A percentile compares a stretch with the other conserved stretches of the same genome.
Conservation (phyloP, 768 basidiomycete species). For the Suillus placidus region DNA sequence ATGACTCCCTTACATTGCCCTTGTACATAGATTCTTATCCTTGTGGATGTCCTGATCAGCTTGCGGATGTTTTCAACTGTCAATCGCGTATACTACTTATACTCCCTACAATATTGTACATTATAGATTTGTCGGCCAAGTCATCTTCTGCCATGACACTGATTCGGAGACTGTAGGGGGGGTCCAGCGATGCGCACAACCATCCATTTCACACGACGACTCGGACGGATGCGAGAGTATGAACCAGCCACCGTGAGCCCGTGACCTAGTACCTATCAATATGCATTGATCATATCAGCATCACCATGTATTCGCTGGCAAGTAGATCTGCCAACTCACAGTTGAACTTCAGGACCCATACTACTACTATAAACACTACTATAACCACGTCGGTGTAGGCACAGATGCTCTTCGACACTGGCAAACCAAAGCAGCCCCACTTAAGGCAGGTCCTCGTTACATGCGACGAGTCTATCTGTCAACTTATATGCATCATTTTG, state of each 20-base stretch:
- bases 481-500: not conserved
- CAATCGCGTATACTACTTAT: not conserved
- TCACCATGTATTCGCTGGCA: not conserved
- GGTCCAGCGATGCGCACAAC: not conserved
- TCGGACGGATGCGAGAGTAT: not conserved
- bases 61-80: not conserved
- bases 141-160: not conserved
- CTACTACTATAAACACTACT: no score
- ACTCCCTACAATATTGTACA: not conserved
- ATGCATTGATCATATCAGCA: not conserved
- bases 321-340: no score
- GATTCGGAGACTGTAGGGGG: no score
- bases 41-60: not conserved
- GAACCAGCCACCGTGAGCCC: no score
- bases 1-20: not conserved
- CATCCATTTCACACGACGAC: not conserved
- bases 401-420: not conserved
- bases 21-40: not conserved
- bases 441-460: not conserved
- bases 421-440: not conserved
- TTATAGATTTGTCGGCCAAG: not conserved
- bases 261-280: no score
- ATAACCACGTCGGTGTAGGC: no score
- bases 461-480: not conserved
- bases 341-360: no score